Evolutionary conservation across 179 eudicot genomes (phyloP).

Genomic region (Spinacia oleracea): DNA sequence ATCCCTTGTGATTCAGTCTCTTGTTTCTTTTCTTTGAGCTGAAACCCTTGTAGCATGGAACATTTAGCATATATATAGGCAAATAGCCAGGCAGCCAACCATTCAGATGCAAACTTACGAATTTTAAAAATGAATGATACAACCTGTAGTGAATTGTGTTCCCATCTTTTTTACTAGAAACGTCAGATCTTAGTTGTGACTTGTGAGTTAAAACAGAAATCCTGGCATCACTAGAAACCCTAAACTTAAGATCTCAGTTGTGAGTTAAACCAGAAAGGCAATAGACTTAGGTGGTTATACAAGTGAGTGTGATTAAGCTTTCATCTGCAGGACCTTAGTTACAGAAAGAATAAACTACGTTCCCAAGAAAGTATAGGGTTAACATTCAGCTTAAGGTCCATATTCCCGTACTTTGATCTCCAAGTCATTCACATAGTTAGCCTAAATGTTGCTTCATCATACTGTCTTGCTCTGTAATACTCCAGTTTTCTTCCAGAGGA

Average conservation of each 20-base stretch:
- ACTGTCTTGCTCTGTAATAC: not conserved
- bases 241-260: not conserved
- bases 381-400: not conserved
- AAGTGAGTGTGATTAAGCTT: not conserved
- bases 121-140: not conserved
- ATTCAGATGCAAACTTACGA: not conserved
- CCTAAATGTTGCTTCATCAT: not conserved
- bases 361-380: not conserved
- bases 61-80: no score
- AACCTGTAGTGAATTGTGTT: no score
- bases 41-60: not conserved
- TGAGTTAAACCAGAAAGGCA: not conserved
- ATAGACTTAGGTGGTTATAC: not conserved
- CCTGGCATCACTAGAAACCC: not conserved
- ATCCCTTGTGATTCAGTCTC: not conserved
- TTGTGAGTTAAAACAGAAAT: not conserved
- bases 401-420: not conserved
- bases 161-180: no score
- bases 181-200: no score
- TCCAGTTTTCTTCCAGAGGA: not conserved
- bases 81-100: not conserved
- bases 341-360: not conserved
- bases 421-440: not conserved
- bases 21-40: not conserved
- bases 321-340: not conserved